These are phyloP conservation scores for Solanum hybrid DNA, from an alignment of 305 asterid species.

Conservation along the genomic window DNA sequence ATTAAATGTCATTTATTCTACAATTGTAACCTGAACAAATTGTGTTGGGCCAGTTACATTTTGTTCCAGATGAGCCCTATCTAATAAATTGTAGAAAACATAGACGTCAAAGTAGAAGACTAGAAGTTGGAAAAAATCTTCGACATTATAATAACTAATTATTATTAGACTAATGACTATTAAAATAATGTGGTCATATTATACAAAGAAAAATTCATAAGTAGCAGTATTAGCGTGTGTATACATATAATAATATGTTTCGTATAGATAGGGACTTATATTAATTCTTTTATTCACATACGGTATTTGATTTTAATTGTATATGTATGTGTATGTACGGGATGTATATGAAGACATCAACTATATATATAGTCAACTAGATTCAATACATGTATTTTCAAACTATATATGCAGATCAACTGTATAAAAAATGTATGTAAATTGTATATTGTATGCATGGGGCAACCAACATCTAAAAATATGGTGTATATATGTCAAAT, in stretches of 20 bases:
- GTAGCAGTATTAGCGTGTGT: neutral
- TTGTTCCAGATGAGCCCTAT: neutral
- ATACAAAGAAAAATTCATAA: neutral
- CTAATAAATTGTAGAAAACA: neutral
- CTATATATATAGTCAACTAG: neutral
- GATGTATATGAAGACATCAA: neutral
- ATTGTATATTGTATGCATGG: neutral
- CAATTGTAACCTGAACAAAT: neutral
- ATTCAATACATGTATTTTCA: neutral
- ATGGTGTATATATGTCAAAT: neutral
- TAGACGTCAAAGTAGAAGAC: neutral
- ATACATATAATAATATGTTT: neutral
- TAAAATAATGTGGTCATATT: neutral
- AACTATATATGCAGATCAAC: neutral
- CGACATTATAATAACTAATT: neutral
- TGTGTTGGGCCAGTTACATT: neutral
- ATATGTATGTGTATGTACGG: neutral
- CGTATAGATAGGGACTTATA: neutral
- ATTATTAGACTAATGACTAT: neutral
- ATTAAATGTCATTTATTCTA: neutral
- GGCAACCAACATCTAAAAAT: neutral
- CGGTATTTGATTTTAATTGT: neutral
- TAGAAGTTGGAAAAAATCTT: neutral
- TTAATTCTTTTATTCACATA: neutral
- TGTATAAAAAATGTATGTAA: neutral